Evolutionary conservation across 768 basidiomycete species (phyloP).

Genomic region (Termitomyces sp.): DNA sequence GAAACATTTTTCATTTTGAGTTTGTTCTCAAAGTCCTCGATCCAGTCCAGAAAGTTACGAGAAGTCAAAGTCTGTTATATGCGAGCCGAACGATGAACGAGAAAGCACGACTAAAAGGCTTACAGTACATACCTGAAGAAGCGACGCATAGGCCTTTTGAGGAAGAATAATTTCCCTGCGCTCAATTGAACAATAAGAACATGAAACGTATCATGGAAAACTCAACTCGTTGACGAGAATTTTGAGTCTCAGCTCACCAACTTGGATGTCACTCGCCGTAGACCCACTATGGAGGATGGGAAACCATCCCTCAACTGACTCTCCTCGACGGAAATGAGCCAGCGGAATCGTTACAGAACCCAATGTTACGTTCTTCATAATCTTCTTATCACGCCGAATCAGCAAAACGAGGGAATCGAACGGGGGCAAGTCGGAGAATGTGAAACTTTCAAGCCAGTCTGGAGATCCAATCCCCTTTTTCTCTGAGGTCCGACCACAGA

Average conservation of each 20-base stretch:
- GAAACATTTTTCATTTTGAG: slow-evolving; percentile 63
- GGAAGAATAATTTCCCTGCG: slow-evolving; percentile 78
- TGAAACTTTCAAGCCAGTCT: slow-evolving; percentile 83
- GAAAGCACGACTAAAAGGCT: too few species aligned
- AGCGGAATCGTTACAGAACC: slow-evolving; percentile 66
- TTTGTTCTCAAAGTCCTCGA: slow-evolving; percentile 64
- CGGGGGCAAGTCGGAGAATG: slow-evolving; percentile 72
- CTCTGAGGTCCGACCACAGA: slow-evolving; percentile 72
- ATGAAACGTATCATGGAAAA: slow-evolving; percentile 9
- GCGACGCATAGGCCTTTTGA: slow-evolving; percentile 51
- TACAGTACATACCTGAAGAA: slow-evolving; percentile 45
- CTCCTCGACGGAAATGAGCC: slow-evolving; percentile 68
- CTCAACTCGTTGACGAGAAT: slow-evolving; percentile 72
- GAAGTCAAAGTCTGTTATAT: slow-evolving; percentile 43
- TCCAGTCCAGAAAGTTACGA: slow-evolving; percentile 72
- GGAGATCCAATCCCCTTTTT: slow-evolving; percentile 63
- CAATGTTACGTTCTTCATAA: slow-evolving; percentile 48
- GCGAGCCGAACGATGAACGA: neutral
- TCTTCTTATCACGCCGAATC: slow-evolving; percentile 67
- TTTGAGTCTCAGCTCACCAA: slow-evolving; percentile 74
- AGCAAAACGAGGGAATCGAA: slow-evolving; percentile 68
- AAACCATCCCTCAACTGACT: slow-evolving; percentile 82
- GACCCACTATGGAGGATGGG: slow-evolving; percentile 58
- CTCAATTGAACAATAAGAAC: slow-evolving; percentile 6
- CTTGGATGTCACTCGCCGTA: slow-evolving; percentile 49